Percentiles rank a stretch among this genome's conserved stretches.
Evolutionary conservation across 2,329 filamentous ascomycete species (phyloP).

Genomic region (Trichoderma endophyticum): DNA sequence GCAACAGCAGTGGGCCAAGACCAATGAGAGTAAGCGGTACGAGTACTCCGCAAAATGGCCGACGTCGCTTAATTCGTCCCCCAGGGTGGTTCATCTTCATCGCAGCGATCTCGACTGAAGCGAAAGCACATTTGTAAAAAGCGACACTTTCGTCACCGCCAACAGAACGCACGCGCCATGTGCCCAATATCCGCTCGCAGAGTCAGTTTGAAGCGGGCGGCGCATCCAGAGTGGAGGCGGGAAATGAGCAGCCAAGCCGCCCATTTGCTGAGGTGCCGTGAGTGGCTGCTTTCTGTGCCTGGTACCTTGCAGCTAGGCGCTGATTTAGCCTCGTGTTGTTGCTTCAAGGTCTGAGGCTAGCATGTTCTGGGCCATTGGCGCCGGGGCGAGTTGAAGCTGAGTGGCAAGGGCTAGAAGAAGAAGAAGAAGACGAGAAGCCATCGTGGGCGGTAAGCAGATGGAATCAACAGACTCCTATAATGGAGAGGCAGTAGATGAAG

Average conservation of each 20-base stretch:
- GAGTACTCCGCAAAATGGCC: constrained; percentile 11
- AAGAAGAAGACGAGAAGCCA: neutral
- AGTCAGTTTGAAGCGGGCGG: neutral
- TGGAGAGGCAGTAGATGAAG: neutral
- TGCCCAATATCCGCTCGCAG: neutral
- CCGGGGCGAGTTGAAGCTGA: neutral
- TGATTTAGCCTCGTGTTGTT: constrained; percentile 6
- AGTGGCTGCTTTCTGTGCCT: constrained; percentile 10
- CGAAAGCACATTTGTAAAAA: neutral
- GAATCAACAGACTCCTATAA: no score
- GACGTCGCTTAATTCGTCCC: constrained; percentile 4
- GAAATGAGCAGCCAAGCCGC: constrained; percentile 12
- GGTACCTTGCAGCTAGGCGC: constrained; percentile 11
- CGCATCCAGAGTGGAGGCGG: constrained; percentile 8
- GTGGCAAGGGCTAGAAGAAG: neutral
- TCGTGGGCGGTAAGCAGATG: neutral
- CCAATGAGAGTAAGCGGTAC: neutral
- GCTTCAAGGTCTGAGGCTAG: neutral
- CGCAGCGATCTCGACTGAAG: neutral
- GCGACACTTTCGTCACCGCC: constrained; percentile 1
- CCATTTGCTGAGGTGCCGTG: neutral
- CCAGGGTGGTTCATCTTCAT: constrained; percentile 4
- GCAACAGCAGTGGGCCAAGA: neutral
- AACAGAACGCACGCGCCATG: neutral
- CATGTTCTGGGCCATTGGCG: neutral